Percentiles rank a stretch among this genome's conserved stretches.
Conservation (phyloP, 768 basidiomycete genomes). For the Dendrothele bispora region DNA sequence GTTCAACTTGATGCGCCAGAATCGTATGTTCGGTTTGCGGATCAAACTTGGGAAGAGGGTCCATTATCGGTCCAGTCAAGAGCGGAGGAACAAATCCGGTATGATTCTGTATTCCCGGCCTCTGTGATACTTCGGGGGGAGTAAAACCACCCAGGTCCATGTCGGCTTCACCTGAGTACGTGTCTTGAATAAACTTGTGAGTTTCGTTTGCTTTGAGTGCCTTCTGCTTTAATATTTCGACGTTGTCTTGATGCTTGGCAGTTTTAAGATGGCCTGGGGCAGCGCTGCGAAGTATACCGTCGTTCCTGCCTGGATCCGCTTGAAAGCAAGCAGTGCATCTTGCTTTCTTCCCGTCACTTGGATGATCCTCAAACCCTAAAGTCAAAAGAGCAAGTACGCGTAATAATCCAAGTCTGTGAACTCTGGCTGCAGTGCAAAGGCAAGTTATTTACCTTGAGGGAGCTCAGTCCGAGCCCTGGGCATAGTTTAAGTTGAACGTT, state of each 20-base stretch:
- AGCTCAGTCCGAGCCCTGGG: too few relatives aligned
- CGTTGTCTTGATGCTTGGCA: neutral
- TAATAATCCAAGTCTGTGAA: too few relatives aligned
- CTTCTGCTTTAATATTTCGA: neutral
- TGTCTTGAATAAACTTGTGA: neutral
- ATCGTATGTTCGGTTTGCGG: too few relatives aligned
- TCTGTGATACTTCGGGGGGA: neutral
- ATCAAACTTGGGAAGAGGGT: neutral
- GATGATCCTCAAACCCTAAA: too few relatives aligned
- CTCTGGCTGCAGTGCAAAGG: too few relatives aligned
- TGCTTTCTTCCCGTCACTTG: too few relatives aligned
- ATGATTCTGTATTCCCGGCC: neutral
- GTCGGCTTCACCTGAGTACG: neutral
- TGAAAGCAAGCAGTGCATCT: neutral
- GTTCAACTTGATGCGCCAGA: too few relatives aligned
- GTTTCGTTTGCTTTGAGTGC: neutral
- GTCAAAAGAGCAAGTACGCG: too few relatives aligned
- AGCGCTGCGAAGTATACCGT: neutral
- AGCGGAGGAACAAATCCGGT: neutral
- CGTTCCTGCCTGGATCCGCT: neutral
- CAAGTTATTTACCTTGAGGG: too few relatives aligned
- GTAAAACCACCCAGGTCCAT: neutral
- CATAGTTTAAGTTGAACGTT: too few relatives aligned
- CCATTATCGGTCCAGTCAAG: neutral
- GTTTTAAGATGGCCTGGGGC: neutral